Conservation (phyloP, 176 grass and related monocot species). For the Phragmites australis region DNA sequence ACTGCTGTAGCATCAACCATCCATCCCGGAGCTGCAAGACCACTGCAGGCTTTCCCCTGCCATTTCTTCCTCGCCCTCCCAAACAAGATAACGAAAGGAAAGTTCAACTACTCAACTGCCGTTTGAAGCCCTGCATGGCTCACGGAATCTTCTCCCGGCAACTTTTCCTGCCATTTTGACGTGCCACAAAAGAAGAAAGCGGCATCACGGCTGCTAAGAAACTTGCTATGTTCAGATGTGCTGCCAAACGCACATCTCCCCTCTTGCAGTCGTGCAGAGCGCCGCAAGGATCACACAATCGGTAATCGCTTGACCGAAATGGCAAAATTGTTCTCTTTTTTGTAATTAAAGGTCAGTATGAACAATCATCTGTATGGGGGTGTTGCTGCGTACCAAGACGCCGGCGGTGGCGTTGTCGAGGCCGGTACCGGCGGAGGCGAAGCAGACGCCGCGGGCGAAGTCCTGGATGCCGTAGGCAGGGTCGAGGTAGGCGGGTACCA, state of each 20-base stretch:
- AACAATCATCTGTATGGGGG: background rate
- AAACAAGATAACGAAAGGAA: background rate
- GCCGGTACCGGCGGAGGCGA: constrained; percentile 89
- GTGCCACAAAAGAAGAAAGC: background rate
- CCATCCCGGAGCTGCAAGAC: background rate
- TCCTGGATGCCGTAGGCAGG: constrained; percentile 48
- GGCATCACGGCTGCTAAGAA: background rate
- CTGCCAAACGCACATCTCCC: background rate
- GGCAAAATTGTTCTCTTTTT: background rate
- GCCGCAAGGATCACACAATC: background rate
- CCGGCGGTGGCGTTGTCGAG: constrained; percentile 82
- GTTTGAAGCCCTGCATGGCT: background rate
- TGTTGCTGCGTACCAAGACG: constrained; percentile 52
- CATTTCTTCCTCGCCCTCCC: background rate
- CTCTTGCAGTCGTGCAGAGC: background rate
- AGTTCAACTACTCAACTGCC: background rate
- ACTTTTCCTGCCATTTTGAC: background rate
- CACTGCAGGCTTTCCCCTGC: background rate
- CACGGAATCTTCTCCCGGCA: constrained; percentile 14
- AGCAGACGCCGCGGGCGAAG: constrained; percentile 85
- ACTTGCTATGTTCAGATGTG: constrained; percentile 3
- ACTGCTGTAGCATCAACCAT: background rate
- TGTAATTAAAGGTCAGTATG: background rate
- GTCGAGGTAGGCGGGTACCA: constrained; percentile 73
- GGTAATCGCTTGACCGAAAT: background rate